phyloP scores from a whole-genome alignment of 345 rosid species.

The Brassica incana region DNA sequence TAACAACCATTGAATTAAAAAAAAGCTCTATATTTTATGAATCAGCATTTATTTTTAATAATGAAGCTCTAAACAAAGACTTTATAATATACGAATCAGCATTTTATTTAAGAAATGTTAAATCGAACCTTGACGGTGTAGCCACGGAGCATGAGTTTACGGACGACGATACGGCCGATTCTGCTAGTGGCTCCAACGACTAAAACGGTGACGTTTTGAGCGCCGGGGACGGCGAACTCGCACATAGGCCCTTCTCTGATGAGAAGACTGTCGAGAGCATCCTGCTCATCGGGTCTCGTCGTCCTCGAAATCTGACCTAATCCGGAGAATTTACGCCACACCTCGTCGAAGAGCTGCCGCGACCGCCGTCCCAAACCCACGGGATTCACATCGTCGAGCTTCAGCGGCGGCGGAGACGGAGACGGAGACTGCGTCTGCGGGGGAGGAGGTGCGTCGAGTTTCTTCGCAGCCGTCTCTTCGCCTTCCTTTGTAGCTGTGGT shows the following conservation, averaged over 20 bases:
- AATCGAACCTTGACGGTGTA: conserved; percentile 70
- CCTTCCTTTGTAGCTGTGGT: conserved; percentile 30
- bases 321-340: conserved; percentile 95
- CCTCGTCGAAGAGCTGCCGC: conserved; percentile 86
- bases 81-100: background rate
- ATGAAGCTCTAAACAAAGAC: too few species aligned
- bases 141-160: conserved; percentile 97
- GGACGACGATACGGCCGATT: conserved; percentile 87
- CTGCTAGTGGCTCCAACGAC: conserved; percentile 92
- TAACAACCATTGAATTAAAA: background rate
- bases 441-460: conserved; percentile 15
- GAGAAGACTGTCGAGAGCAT: conserved; percentile 61
- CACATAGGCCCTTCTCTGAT: conserved; percentile 94
- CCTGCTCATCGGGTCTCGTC: conserved; percentile 63
- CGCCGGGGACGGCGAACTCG: conserved; percentile 90
- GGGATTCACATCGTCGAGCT: conserved; percentile 82
- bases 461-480: conserved; percentile 26
- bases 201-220: conserved; percentile 87
- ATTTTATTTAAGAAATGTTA: background rate
- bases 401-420: conserved; percentile 46
- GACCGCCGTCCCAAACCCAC: conserved; percentile 87
- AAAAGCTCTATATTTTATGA: too few species aligned
- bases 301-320: conserved; percentile 93
- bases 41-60: too few species aligned
- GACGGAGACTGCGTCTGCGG: conserved; percentile 11